Evolutionary conservation across 2,329 filamentous ascomycete genomes (phyloP).

Genomic region (Colletotrichum sp.): DNA sequence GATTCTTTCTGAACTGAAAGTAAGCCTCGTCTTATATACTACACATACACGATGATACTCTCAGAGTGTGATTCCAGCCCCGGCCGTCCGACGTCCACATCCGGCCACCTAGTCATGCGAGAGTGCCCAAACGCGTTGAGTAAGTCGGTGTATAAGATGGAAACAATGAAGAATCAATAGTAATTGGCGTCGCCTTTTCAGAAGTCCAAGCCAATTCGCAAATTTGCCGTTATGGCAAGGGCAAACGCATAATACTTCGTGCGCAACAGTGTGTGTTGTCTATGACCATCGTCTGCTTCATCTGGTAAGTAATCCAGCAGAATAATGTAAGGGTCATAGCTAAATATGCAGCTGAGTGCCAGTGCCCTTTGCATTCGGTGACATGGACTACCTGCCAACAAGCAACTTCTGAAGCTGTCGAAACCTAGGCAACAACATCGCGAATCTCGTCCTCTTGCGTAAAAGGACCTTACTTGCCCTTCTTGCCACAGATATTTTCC

Average conservation of each 20-base stretch:
- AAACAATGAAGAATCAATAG: not conserved
- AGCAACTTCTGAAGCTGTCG: not conserved
- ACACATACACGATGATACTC: not conserved
- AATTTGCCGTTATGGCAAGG: not conserved
- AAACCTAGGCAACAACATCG: no score
- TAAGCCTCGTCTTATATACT: not conserved
- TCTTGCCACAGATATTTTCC: no score
- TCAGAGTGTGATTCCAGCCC: not conserved
- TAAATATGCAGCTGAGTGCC: not conserved
- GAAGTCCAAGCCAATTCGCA: not conserved
- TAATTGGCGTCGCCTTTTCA: not conserved
- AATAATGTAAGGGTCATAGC: rapidly evolving
- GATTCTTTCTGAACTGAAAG: not conserved
- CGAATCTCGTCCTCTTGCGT: no score
- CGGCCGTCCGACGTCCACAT: not conserved
- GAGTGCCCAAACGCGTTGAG: not conserved
- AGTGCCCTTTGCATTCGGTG: not conserved
- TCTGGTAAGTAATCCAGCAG: not conserved
- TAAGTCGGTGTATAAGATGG: not conserved
- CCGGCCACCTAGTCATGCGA: not conserved
- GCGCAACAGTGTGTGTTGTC: not conserved
- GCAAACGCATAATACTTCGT: not conserved
- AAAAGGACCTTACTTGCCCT: no score
- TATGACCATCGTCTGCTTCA: not conserved
- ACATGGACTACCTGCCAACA: not conserved